Evolutionary conservation across 2,329 filamentous ascomycete genomes (phyloP).

Genomic region (Aspergillus carbonarius): DNA sequence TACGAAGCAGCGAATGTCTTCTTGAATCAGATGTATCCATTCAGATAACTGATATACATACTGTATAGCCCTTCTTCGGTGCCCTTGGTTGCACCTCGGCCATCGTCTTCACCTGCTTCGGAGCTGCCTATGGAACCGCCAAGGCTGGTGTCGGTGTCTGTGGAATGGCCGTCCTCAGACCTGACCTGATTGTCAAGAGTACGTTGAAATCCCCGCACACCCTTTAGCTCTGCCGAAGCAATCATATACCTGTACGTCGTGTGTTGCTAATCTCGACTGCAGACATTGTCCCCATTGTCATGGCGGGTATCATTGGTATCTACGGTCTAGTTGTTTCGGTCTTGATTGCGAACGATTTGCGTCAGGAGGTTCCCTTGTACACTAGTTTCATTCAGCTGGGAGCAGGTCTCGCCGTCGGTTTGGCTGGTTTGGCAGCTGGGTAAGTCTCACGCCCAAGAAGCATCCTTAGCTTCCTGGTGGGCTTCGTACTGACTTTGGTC

Average conservation of each 20-base stretch:
- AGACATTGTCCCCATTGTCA: slow-evolving; percentile 99
- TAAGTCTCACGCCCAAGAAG: slow-evolving; percentile 28
- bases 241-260: slow-evolving; percentile 16
- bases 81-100: slow-evolving; percentile 94
- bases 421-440: slow-evolving; percentile 77
- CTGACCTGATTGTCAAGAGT: slow-evolving; percentile 99
- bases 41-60: slow-evolving; percentile 3
- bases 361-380: slow-evolving; percentile 70
- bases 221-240: neutral
- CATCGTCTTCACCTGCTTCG: slow-evolving; percentile 95
- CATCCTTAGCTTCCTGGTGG: neutral
- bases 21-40: neutral
- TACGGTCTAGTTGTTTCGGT: slow-evolving; percentile 89
- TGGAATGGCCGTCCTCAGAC: slow-evolving; percentile 95
- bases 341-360: slow-evolving; percentile 76
- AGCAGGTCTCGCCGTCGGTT: slow-evolving; percentile 77
- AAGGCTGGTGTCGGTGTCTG: slow-evolving; percentile 99
- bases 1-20: neutral
- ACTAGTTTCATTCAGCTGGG: slow-evolving; percentile 84
- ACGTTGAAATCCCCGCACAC: slow-evolving; percentile 45
- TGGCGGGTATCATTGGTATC: slow-evolving; percentile 99
- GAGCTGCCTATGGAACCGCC: slow-evolving; percentile 96
- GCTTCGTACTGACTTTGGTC: slow-evolving; percentile 14
- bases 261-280: slow-evolving; percentile 1
- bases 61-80: slow-evolving; percentile 81